Evolutionary conservation across 345 rosid genomes (phyloP).

Genomic region (Eucalyptus coolabah): DNA sequence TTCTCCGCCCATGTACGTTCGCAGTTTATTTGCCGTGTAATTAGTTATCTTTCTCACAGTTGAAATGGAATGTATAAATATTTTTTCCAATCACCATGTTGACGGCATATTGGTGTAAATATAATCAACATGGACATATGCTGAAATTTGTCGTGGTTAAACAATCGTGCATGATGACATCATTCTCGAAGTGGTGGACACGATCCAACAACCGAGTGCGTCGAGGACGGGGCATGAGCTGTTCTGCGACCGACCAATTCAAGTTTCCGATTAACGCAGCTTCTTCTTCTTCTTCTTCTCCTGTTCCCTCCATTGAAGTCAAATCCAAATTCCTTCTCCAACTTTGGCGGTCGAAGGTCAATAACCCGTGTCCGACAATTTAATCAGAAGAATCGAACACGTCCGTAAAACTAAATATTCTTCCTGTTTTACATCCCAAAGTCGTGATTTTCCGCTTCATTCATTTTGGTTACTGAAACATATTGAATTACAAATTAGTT

Average conservation of each 20-base stretch:
- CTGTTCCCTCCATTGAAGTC: not conserved
- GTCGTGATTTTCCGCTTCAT: not conserved
- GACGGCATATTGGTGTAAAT: no score
- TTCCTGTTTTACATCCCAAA: not conserved
- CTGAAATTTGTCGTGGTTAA: no score
- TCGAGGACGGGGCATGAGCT: not conserved
- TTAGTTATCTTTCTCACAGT: no score
- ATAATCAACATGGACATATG: no score
- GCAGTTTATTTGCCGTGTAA: no score
- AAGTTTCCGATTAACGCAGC: not conserved
- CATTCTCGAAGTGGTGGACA: not conserved
- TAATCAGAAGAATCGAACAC: not conserved
- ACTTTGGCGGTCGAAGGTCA: not conserved
- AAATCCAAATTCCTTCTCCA: not conserved
- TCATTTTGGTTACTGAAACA: not conserved
- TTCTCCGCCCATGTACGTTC: no score
- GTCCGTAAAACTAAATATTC: not conserved
- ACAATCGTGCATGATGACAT: not conserved
- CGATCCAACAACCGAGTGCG: not conserved
- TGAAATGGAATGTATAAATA: no score
- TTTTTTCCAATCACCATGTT: no score
- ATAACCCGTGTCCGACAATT: not conserved
- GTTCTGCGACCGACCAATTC: not conserved
- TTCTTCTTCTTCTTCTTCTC: not conserved
- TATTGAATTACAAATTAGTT: not conserved